Base-by-base conservation (phyloP, 441 rosid genomes). In the Capsella rubella region DNA sequence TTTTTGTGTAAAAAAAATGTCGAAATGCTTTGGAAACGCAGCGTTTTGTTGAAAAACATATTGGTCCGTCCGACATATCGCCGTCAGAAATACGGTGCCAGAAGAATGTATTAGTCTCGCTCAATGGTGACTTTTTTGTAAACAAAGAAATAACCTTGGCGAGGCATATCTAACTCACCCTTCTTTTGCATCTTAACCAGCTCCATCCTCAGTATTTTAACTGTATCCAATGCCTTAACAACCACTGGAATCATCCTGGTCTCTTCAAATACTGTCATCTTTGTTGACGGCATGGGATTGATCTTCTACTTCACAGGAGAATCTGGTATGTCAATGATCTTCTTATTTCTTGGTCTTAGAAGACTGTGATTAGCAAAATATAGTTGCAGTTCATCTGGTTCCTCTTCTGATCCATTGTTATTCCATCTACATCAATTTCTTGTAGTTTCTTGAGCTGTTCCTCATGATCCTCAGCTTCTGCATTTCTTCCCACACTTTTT, bases 111-210 rank as follows among this genome's bases (percentile, higher is more conserved):
- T 78, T 39, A 62, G 88, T 85, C 15, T 94, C 99, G 11, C 84
- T 91, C 99, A 90, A 87, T 37, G 87, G 90, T 27, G 82, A 73
- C 73, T 87, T 94, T 94, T 47, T 88, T 85, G 75, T 85, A 82
- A 18, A 94, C 88, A 75, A 94, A 92, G 58, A 87, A 86, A 29
- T 86, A 94, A 3, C 92, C 92, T 78, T 87, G n/a, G 45, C 4
- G 80, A 5, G 95, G 99, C 8, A 95, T 84, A 66, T 72, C 76
- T n/a, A 95, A 72, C 13, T 87, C 84, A 53, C 62, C 46, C 64
- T 69, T 80, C 65, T 87, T 81, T 8, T 84, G 87, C 86, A 94
- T 47, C 73, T 78, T 84, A 32, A 82, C 85, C 60, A 94, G 77
- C 77, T 89, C 89, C 59, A 82, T 88, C 74, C 89, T 90, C 61